phyloP scores from a whole-genome alignment of 148 eudicot species.

The Silene latifolia region DNA sequence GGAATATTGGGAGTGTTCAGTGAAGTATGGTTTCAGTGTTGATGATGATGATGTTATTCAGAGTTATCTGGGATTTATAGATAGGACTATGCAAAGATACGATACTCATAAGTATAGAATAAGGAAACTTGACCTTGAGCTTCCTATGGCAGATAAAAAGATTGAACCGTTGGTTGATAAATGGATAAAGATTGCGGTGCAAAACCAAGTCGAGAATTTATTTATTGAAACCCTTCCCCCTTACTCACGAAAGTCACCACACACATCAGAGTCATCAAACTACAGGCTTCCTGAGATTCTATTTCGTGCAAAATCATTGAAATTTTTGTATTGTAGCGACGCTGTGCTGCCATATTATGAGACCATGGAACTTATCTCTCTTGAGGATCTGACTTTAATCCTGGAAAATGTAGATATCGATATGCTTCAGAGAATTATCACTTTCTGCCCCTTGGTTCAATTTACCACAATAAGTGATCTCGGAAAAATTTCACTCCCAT shows the following conservation, averaged over 20 bases:
- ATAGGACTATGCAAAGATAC: conserved; percentile 8
- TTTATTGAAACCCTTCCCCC: background rate
- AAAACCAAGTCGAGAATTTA: background rate
- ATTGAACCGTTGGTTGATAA: background rate
- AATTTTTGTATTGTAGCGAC: background rate
- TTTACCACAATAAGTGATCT: background rate
- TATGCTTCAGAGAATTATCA: background rate
- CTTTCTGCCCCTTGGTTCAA: conserved; percentile 2
- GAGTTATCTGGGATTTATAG: background rate
- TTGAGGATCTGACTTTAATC: background rate
- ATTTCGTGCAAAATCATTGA: background rate
- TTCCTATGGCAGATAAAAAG: background rate
- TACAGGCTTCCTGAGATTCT: conserved; percentile 4
- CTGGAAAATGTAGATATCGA: background rate
- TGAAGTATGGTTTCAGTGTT: no score
- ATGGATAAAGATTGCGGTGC: background rate
- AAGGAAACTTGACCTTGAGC: background rate
- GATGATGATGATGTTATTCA: background rate
- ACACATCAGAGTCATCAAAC: background rate
- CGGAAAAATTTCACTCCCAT: background rate
- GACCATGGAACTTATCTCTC: conserved; percentile 9
- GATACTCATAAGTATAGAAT: background rate
- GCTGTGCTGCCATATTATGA: background rate
- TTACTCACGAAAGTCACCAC: no score
- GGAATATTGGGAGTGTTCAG: background rate